phyloP scores from a whole-genome alignment of 257 asterid species.

The Ballota nigra region DNA sequence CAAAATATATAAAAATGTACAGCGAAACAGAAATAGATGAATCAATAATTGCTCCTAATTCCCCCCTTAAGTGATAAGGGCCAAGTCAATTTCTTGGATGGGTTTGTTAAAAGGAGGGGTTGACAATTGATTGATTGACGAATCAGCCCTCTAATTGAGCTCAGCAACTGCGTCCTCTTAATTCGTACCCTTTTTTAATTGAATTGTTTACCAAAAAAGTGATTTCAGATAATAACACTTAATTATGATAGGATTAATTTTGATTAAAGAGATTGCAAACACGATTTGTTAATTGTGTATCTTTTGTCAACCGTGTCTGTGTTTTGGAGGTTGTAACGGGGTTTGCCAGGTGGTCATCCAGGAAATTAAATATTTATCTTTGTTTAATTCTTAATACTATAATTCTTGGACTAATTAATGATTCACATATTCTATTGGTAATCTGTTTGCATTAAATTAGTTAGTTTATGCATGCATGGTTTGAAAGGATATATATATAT shows the following conservation, averaged over 20 bases:
- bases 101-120: constrained; percentile 53
- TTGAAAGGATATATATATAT: not conserved
- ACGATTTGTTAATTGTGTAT: not conserved
- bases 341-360: too few relatives aligned
- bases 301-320: not conserved
- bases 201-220: constrained; percentile 40
- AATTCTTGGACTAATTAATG: not conserved
- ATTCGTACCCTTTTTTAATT: constrained; percentile 15
- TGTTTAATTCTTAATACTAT: not conserved
- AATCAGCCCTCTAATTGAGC: constrained; percentile 35
- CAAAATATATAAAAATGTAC: not conserved
- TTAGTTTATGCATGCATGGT: constrained; percentile 9
- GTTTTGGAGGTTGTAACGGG: too few relatives aligned
- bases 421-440: not conserved
- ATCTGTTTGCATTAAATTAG: not conserved
- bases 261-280: constrained; percentile 25
- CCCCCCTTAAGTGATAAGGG: constrained; percentile 18
- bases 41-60: constrained; percentile 9
- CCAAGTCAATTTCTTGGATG: constrained; percentile 58
- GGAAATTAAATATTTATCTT: too few relatives aligned
- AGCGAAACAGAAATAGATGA: not conserved
- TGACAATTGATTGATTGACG: constrained; percentile 45
- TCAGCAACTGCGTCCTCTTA: constrained; percentile 42
- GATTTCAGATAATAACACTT: constrained; percentile 34
- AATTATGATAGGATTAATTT: constrained; percentile 16